These are phyloP conservation scores for Solanum hybrid DNA, from an alignment of 305 asterid genomes.

Conservation along the genomic window DNA sequence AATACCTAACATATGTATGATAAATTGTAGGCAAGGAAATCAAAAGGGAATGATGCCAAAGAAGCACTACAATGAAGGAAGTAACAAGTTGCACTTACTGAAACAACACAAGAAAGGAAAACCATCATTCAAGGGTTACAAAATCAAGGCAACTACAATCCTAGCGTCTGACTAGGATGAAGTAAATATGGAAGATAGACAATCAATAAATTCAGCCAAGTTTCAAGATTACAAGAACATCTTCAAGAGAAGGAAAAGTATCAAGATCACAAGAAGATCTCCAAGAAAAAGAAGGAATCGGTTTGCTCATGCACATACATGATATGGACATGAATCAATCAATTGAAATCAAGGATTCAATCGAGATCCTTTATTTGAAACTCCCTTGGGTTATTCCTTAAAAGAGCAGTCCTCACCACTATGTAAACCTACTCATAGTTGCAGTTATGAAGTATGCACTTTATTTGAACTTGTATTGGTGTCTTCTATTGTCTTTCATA, in stretches of 20 bases:
- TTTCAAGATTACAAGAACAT: not conserved
- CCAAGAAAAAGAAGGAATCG: not conserved
- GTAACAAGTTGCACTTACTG: not conserved
- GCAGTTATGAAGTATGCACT: not conserved
- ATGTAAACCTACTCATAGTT: not conserved
- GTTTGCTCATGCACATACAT: not conserved
- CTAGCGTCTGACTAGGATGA: not conserved
- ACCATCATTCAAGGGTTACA: not conserved
- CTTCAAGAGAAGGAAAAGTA: not conserved
- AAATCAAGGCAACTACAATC: not conserved
- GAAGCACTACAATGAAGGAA: not conserved
- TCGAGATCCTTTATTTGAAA: not conserved
- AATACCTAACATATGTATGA: not conserved
- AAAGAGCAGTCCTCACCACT: not conserved
- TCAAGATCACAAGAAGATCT: not conserved
- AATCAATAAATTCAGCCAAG: not conserved
- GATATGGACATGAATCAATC: not conserved
- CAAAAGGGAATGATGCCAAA: not conserved
- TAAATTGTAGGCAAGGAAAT: not conserved
- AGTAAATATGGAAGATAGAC: not conserved
- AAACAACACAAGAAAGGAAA: not conserved
- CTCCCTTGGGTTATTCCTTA: not conserved
- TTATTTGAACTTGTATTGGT: not conserved
- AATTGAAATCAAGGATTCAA: not conserved
- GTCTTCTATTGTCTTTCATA: not conserved